phyloP scores from a whole-genome alignment of 2,329 filamentous ascomycete species.

The Aspergillus uvarum region DNA sequence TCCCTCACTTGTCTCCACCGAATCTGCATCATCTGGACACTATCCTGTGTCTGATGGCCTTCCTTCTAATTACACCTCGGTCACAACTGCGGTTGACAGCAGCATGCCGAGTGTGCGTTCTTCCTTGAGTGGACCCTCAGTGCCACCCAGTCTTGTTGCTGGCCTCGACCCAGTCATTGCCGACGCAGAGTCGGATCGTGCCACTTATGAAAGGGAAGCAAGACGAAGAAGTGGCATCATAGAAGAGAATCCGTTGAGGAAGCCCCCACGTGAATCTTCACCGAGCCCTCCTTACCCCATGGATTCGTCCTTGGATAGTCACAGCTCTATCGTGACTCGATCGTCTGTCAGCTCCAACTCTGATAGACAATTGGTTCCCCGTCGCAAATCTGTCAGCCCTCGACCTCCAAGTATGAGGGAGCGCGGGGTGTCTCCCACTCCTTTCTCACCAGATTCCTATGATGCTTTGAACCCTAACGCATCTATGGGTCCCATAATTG shows the following conservation, averaged over 20 bases:
- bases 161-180: constrained; percentile 39
- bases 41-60: background rate
- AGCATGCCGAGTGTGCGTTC: constrained; percentile 11
- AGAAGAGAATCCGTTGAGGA: constrained; percentile 29
- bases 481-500: constrained; percentile 58
- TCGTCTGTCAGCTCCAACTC: constrained; percentile 28
- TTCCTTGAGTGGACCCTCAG: constrained; percentile 26
- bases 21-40: background rate
- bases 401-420: constrained; percentile 47
- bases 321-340: constrained; percentile 22
- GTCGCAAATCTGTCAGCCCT: constrained; percentile 61
- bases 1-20: background rate
- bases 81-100: background rate
- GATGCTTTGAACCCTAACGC: constrained; percentile 57
- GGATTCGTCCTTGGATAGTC: constrained; percentile 28
- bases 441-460: constrained; percentile 63
- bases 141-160: constrained; percentile 45
- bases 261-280: constrained; percentile 21
- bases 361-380: constrained; percentile 43
- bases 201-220: constrained; percentile 28
- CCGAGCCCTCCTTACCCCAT: constrained; percentile 30
- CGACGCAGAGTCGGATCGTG: constrained; percentile 31
- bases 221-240: constrained; percentile 28
- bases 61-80: background rate
- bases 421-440: constrained; percentile 46